Percentiles rank a stretch among this genome's conserved stretches.
phyloP scores from a whole-genome alignment of 1,139 yeast species.

The Pneumocystis carinii region DNA sequence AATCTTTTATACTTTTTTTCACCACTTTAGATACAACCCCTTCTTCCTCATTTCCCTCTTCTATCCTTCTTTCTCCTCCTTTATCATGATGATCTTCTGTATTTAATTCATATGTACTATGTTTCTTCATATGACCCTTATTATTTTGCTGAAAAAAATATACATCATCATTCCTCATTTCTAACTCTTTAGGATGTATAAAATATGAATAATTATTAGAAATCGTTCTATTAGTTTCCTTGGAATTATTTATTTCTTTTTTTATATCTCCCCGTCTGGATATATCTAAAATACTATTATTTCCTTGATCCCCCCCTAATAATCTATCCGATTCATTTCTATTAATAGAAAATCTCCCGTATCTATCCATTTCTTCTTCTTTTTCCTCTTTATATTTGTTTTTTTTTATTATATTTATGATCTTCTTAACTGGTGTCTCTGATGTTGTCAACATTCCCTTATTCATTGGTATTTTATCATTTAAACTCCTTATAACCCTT shows the following conservation, averaged over 20 bases:
- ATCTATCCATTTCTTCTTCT: background rate
- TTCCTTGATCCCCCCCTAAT: background rate
- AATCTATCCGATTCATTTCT: background rate
- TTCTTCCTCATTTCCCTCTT: constrained; percentile 31
- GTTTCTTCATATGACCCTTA: background rate
- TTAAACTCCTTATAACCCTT: background rate
- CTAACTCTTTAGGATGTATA: background rate
- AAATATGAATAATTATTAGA: background rate
- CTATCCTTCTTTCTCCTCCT: constrained; percentile 41
- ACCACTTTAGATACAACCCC: constrained; percentile 26
- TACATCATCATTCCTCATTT: background rate
- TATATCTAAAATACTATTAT: background rate
- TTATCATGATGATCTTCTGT: constrained; percentile 25
- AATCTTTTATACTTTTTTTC: constrained; percentile 54
- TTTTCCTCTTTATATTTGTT: background rate
- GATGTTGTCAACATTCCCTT: background rate
- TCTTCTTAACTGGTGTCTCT: background rate
- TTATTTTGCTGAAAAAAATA: constrained; percentile 4
- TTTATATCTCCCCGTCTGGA: background rate
- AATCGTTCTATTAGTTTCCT: background rate
- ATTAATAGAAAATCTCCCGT: background rate
- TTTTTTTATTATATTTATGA: background rate
- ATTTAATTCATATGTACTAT: constrained; percentile 8
- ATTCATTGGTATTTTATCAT: background rate
- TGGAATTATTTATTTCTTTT: background rate